Evolutionary conservation across 225 moss, liverwort and hornwort species (phyloP).

Genomic region (Polytrichum commune): DNA sequence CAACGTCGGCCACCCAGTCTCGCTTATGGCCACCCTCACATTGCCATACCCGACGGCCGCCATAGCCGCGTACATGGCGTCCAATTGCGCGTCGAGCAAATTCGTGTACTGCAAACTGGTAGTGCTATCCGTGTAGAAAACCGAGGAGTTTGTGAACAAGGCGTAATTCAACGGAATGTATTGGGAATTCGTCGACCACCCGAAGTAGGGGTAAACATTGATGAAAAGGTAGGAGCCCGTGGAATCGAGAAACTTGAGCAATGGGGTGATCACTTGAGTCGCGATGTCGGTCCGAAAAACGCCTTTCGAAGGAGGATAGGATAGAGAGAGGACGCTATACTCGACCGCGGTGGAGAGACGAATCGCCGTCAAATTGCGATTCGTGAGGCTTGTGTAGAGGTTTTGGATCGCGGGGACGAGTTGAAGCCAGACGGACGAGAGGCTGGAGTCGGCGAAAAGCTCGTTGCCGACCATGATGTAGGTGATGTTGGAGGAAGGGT

Average conservation of each 20-base stretch:
- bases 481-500: conserved; percentile 46
- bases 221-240: conserved; percentile 50
- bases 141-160: conserved; percentile 32
- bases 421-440: conserved; percentile 36
- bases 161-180: conserved; percentile 62
- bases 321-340: conserved; percentile 30
- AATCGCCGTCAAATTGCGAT: conserved; percentile 28
- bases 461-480: conserved; percentile 54
- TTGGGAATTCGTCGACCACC: conserved; percentile 57
- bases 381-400: conserved; percentile 29
- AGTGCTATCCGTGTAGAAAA: conserved; percentile 32
- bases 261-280: conserved; percentile 37
- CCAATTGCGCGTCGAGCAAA: conserved; percentile 72
- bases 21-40: conserved; percentile 56
- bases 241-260: conserved; percentile 37
- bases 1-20: conserved; percentile 72
- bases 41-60: conserved; percentile 36
- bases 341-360: conserved; percentile 46
- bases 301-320: conserved; percentile 44
- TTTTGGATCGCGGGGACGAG: conserved; percentile 53
- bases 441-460: conserved; percentile 29
- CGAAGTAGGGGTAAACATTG: conserved; percentile 79
- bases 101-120: conserved; percentile 29
- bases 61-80: conserved; percentile 65
- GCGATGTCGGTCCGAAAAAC: conserved; percentile 32